Percentiles rank a stretch among this genome's conserved stretches.
phyloP scores from a whole-genome alignment of 2,329 filamentous ascomycete genomes.

The Ilyonectria mors-panacis region DNA sequence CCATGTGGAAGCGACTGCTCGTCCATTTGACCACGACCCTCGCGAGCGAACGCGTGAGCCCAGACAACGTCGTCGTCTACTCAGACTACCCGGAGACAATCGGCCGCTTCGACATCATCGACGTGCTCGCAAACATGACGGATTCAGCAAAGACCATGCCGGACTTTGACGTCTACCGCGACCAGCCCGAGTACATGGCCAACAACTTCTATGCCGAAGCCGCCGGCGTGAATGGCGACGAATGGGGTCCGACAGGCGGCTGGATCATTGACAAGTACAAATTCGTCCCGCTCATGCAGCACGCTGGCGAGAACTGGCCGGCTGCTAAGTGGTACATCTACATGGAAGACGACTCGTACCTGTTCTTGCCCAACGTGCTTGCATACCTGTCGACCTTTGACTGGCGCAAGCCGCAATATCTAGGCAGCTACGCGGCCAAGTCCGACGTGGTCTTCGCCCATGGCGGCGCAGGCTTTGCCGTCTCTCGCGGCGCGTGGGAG shows the following conservation, averaged over 20 bases:
- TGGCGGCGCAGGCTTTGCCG: conserved; percentile 44
- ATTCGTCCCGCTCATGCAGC: conserved; percentile 45
- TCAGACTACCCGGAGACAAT: conserved; percentile 40
- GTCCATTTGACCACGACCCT: conserved; percentile 42
- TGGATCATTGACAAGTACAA: conserved; percentile 50
- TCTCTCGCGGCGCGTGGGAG: conserved; percentile 46
- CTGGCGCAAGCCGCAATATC: conserved; percentile 39
- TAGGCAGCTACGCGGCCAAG: conserved; percentile 45
- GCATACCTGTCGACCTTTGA: conserved; percentile 40
- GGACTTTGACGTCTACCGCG: conserved; percentile 45
- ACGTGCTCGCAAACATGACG: conserved; percentile 44
- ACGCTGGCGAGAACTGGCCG: conserved; percentile 43
- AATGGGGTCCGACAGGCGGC: conserved; percentile 43
- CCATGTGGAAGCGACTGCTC: conserved; percentile 46
- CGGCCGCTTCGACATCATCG: conserved; percentile 39
- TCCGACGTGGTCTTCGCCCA: conserved; percentile 44
- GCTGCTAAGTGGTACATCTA: conserved; percentile 47
- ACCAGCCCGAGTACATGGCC: conserved; percentile 42
- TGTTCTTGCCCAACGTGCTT: conserved; percentile 42
- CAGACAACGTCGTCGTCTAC: conserved; percentile 42
- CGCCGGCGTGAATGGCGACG: conserved; percentile 41
- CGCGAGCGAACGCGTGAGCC: conserved; percentile 27
- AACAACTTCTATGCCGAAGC: conserved; percentile 45
- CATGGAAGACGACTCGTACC: conserved; percentile 46
- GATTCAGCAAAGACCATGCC: conserved; percentile 27